These are phyloP conservation scores for Serpula lacrymans DNA, from an alignment of 768 basidiomycete genomes.

Conservation along the genomic window DNA sequence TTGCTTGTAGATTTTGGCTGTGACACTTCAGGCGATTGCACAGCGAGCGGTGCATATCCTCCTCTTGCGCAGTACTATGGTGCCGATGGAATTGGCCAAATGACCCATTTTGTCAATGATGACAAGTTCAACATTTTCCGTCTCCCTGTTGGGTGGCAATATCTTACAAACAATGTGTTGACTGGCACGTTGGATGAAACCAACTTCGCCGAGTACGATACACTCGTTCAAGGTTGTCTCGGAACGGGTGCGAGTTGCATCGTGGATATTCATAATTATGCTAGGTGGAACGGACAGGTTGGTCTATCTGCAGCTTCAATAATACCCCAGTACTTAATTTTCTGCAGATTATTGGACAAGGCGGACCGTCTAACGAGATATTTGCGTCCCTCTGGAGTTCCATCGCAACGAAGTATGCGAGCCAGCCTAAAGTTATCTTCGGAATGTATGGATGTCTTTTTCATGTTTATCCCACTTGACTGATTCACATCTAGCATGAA, in stretches of 20 bases:
- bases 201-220: conserved; percentile 44
- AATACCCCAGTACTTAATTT: not conserved
- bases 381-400: conserved; percentile 47
- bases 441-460: conserved; percentile 33
- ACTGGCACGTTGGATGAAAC: conserved; percentile 37
- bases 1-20: conserved; percentile 40
- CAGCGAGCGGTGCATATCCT: conserved; percentile 36
- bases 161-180: conserved; percentile 35
- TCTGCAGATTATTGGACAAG: conserved; percentile 52
- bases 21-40: conserved; percentile 37
- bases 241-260: conserved; percentile 46
- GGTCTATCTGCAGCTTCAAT: conserved; percentile 3
- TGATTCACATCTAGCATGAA: conserved; percentile 40
- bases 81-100: conserved; percentile 36
- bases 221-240: conserved; percentile 34
- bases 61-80: conserved; percentile 39
- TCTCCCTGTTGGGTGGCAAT: conserved; percentile 58
- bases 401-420: conserved; percentile 46
- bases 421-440: conserved; percentile 38
- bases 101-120: conserved; percentile 52
- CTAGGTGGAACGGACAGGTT: conserved; percentile 45
- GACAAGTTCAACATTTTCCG: conserved; percentile 55
- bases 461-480: conserved; percentile 12
- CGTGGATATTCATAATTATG: conserved; percentile 55
- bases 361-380: conserved; percentile 47